Evolutionary conservation across 1,284 basidiomycete species (phyloP), one percentile per base, ranked within the genome.

Genomic region (Entoloma clypeatum): DNA sequence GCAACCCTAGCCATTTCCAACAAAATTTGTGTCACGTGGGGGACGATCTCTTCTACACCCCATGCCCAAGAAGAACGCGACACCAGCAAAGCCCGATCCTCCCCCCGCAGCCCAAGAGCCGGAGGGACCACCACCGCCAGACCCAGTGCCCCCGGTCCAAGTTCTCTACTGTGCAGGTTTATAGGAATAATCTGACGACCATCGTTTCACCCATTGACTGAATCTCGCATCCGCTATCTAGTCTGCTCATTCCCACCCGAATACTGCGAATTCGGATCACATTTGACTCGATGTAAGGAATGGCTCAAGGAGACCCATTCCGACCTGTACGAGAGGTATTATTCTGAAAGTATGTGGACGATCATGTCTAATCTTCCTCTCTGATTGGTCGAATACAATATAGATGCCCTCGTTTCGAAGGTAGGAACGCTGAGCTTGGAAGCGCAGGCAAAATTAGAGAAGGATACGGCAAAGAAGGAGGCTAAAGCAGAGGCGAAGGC

Each of bases 251-350:
- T 86, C 56, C 93, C 93, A 0, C 75, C 81, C 34, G 93, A 97
- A 68, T 96, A 94, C 69, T 97, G 93, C 71, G 91, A 95, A 65
- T 97, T 96, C 54, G 90, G 90, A 17, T 80, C 86, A 3, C 82
- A 81, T 46, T 57, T 92, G 39, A 86, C 86, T 16, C 79, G 76
- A 60, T 96, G 93, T 69, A 95, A 95, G 63, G 79, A 88, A 47
- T 92, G 87, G 88, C 65, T 96, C 38, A 75, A 85, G 51, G 78
- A 78, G 34, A 65, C 70, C 36, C 73, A 91, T 55, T 67, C 78
- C 2, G 73, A 72, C 18, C 68, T 92, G 41, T 92, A 72, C 56
- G 73, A 86, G 34, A 79, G 76, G 59, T 86, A 86, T 58, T 96
- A 93, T 62, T 91, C 89, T 5, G 86, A 93, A 49, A 88, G 91